phyloP scores from a whole-genome alignment of 2,329 filamentous ascomycete species.

The Lachnellula cervina region DNA sequence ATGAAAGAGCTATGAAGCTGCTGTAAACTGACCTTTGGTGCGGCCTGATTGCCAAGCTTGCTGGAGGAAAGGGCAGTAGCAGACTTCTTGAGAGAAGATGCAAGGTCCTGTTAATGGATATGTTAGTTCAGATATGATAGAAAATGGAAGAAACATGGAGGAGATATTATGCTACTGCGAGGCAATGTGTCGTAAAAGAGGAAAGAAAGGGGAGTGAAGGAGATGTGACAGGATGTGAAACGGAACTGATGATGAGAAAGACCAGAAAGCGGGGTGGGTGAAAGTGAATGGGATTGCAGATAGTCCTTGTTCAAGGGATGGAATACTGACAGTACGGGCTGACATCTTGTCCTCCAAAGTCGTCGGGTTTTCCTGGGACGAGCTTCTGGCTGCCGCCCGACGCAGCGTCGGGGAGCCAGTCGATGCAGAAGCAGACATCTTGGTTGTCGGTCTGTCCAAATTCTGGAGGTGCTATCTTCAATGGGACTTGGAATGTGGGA shows the following conservation, averaged over 20 bases:
- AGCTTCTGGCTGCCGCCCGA: constrained; percentile 32
- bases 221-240: background rate
- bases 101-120: constrained; percentile 15
- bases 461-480: constrained; percentile 9
- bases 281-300: background rate
- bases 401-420: constrained; percentile 40
- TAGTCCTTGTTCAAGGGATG: background rate
- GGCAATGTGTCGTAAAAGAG: background rate
- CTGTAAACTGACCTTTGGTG: constrained; percentile 43
- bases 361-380: constrained; percentile 35
- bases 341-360: constrained; percentile 19
- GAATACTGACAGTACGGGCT: constrained; percentile 31
- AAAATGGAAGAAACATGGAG: background rate
- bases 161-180: background rate
- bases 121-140: constrained; percentile 13
- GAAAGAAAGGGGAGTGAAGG: no score
- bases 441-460: constrained; percentile 12
- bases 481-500: constrained; percentile 3
- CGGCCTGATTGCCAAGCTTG: constrained; percentile 50
- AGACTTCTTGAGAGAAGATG: constrained; percentile 30
- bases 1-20: background rate
- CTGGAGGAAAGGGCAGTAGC: constrained; percentile 46
- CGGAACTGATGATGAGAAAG: constrained; percentile 2
- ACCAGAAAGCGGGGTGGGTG: background rate
- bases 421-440: constrained; percentile 38